Percentiles rank a stretch among this genome's conserved stretches.
These are phyloP conservation scores for Micractinium sp. DNA, from an alignment of 139 green algal species.

Conservation along the genomic window DNA sequence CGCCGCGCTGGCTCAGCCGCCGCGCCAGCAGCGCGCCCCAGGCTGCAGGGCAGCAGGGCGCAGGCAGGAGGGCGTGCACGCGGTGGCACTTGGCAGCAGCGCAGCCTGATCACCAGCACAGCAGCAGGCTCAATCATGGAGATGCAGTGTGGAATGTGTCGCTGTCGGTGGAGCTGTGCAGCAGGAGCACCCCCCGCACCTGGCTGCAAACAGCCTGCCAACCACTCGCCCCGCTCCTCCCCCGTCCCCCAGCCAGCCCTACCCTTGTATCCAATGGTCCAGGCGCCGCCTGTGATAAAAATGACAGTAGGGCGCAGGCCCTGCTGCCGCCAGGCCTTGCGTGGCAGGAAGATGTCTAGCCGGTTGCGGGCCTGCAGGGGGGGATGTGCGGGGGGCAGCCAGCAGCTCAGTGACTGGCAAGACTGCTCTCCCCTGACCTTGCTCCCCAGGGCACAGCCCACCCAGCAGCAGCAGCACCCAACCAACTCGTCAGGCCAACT, in stretches of 20 bases:
- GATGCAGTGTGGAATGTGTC: too few relatives aligned
- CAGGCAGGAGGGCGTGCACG: neutral
- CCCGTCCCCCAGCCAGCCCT: neutral
- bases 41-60: constrained; percentile 39
- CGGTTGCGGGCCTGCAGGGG: constrained; percentile 74
- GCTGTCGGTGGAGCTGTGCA: too few relatives aligned
- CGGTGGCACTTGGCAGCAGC: neutral
- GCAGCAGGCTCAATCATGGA: neutral
- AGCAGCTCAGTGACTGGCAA: neutral
- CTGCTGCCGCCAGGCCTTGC: constrained; percentile 27
- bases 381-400: neutral
- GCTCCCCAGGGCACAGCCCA: too few relatives aligned
- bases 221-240: neutral
- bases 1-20: constrained; percentile 80
- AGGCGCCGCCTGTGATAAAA: constrained; percentile 92
- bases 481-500: neutral
- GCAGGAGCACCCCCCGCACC: too few relatives aligned
- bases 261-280: constrained; percentile 83
- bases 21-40: constrained; percentile 91
- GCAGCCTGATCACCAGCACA: constrained; percentile 55
- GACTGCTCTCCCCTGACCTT: too few relatives aligned
- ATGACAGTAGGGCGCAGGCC: constrained; percentile 77
- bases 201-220: too few relatives aligned
- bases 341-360: constrained; percentile 86
- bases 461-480: neutral